Percentiles rank a stretch among this genome's conserved stretches.
Evolutionary conservation across 306 rosid genomes (phyloP).

Genomic region (Lathyrus aphaca): DNA sequence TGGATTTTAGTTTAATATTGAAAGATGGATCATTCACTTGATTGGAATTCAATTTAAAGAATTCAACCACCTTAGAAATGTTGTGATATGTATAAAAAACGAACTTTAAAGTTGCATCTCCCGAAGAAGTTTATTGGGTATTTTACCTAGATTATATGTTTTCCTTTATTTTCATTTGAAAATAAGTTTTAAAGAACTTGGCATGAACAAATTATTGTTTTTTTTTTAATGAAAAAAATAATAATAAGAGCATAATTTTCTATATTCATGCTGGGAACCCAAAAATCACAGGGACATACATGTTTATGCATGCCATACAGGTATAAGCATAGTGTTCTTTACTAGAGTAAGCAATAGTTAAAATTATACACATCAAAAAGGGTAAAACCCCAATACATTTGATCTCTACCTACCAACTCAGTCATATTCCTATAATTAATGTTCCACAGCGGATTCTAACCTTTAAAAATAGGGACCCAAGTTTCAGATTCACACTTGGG

Average conservation of each 20-base stretch:
- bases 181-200: background rate
- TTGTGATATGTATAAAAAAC: no score
- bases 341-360: background rate
- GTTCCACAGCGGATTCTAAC: slow-evolving; percentile 16
- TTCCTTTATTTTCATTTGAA: background rate
- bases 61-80: no score
- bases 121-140: no score
- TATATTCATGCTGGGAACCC: background rate
- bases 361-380: background rate
- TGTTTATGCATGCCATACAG: background rate
- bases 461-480: background rate
- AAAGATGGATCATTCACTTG: no score
- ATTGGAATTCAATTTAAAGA: no score
- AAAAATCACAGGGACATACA: background rate
- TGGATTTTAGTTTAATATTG: no score
- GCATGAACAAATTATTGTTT: background rate
- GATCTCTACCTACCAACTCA: background rate
- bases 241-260: background rate
- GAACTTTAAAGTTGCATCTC: no score
- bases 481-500: slow-evolving; percentile 19
- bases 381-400: background rate
- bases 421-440: slow-evolving; percentile 19
- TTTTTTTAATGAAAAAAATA: background rate
- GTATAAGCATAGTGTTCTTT: background rate
- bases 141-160: background rate